Base-by-base conservation (phyloP, 805 yeast species). In the Candida ipomoeae region DNA sequence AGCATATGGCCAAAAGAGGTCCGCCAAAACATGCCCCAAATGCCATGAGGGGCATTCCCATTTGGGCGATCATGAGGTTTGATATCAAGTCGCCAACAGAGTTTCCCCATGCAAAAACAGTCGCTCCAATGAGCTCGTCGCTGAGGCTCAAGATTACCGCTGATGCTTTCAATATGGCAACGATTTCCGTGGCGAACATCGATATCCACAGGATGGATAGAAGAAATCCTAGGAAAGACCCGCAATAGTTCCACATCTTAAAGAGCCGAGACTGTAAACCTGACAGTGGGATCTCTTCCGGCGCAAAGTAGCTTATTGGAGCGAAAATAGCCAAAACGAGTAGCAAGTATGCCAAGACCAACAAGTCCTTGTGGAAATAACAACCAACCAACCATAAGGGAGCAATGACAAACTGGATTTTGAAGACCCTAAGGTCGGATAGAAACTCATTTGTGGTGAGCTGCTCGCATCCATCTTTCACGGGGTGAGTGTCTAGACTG, bases 11-110 rank as follows among this genome's bases (percentile, higher is more conserved):
- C 39, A 94, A 65, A 50, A 92, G 68, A 0, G 98, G 98, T 1
- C 97, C 89, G 0, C 97, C 98, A 64, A 91, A 86, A 62, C 98
- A 91, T 0, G 97, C 97, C 29, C 94, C 87, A n/a, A 94, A 73
- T 0, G 97, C 97, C 87, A 92, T 87, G 42, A 86, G 76, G 0
- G 96, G 88, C 69, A 81, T 83, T 0, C 96, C 96, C 76, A 88
- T 79, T 50, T 73, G 73, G 0, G 96, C 90, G 23, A 92, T 80
- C 0, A 95, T 85, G 34, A 85, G 65, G 58, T 92, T 89, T 0
- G 97, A 85, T 1, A 91, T 83, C 43, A 91, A 70, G 62, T 92
- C 99, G 5, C 98, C 97, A 6, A 87, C 70, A 1, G 97, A 91
- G 65, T 92, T 94, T 4, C 99, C 98, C 51, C 92, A 69, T 0